Evolutionary conservation across 2,329 filamentous ascomycete genomes (phyloP).

Genomic region (Didymella sp.): DNA sequence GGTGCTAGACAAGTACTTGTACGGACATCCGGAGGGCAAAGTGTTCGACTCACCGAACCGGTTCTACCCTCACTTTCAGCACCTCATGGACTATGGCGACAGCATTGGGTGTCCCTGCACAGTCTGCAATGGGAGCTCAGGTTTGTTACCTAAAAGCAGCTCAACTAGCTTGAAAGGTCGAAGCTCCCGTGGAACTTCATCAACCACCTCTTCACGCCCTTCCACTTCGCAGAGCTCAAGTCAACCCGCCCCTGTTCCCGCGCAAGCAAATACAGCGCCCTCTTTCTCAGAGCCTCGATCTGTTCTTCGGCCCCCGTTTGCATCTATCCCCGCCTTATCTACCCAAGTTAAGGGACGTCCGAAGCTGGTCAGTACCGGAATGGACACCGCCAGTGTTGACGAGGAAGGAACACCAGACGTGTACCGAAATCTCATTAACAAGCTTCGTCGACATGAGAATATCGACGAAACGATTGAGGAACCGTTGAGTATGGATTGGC

Average conservation of each 20-base stretch:
- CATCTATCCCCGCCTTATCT: not conserved
- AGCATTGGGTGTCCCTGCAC: slow-evolving; percentile 58
- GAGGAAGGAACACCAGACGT: slow-evolving; percentile 63
- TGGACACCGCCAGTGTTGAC: slow-evolving; percentile 49
- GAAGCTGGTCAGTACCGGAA: slow-evolving; percentile 27
- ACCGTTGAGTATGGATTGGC: slow-evolving; percentile 63
- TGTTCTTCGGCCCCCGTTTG: not conserved
- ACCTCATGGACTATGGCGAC: slow-evolving; percentile 59
- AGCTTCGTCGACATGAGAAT: slow-evolving; percentile 51
- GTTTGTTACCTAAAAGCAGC: slow-evolving; percentile 25
- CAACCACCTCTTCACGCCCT: slow-evolving; percentile 2
- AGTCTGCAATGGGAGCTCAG: slow-evolving; percentile 50
- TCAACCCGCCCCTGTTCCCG: not conserved
- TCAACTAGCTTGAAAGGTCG: slow-evolving; percentile 11
- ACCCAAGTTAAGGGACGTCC: slow-evolving; percentile 27
- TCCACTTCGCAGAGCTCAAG: not conserved
- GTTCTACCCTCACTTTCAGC: slow-evolving; percentile 65
- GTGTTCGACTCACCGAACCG: slow-evolving; percentile 61
- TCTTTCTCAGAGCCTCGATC: not conserved
- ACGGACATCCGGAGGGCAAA: slow-evolving; percentile 61
- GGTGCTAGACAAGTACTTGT: slow-evolving; percentile 63
- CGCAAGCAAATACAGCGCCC: not conserved
- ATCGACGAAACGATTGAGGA: slow-evolving; percentile 59
- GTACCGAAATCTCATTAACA: slow-evolving; percentile 58
- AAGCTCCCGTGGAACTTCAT: slow-evolving; percentile 19